Conservation (phyloP, 805 yeast genomes). For the Maudiozyma barnettii region DNA sequence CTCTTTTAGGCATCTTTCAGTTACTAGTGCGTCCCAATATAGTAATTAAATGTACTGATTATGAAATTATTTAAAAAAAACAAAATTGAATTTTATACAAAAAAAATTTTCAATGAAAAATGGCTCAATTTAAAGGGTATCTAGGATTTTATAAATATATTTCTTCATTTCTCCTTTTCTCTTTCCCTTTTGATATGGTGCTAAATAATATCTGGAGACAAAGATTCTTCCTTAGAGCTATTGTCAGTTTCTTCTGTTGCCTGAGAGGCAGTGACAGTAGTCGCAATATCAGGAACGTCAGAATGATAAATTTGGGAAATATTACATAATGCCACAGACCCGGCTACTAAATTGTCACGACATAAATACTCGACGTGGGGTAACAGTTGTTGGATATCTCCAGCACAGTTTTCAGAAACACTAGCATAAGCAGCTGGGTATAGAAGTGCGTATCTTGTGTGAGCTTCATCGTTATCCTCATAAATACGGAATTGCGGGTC, state of each 20-base stretch:
- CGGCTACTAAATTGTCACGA: conserved; percentile 19
- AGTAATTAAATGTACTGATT: background rate
- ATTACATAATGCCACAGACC: conserved; percentile 15
- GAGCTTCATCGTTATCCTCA: background rate
- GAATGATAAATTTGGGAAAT: conserved; percentile 6
- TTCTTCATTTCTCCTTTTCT: background rate
- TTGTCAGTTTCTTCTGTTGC: too few species aligned
- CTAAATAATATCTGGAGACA: too few species aligned
- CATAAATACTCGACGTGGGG: conserved; percentile 24
- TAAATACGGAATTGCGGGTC: conserved; percentile 16
- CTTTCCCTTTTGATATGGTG: background rate
- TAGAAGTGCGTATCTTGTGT: conserved; percentile 10
- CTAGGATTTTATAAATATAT: background rate
- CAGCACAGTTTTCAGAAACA: conserved; percentile 33
- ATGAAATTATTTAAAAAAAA: background rate
- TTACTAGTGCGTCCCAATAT: background rate
- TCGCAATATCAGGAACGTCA: too few species aligned
- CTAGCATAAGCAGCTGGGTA: conserved; percentile 29
- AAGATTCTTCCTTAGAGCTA: too few species aligned
- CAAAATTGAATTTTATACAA: background rate
- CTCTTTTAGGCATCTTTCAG: background rate
- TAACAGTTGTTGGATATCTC: conserved; percentile 34
- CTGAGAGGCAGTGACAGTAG: too few species aligned
- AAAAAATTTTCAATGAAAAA: background rate
- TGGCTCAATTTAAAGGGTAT: background rate